Base-by-base conservation (phyloP, 805 yeast species). In the Ogataea sp. region DNA sequence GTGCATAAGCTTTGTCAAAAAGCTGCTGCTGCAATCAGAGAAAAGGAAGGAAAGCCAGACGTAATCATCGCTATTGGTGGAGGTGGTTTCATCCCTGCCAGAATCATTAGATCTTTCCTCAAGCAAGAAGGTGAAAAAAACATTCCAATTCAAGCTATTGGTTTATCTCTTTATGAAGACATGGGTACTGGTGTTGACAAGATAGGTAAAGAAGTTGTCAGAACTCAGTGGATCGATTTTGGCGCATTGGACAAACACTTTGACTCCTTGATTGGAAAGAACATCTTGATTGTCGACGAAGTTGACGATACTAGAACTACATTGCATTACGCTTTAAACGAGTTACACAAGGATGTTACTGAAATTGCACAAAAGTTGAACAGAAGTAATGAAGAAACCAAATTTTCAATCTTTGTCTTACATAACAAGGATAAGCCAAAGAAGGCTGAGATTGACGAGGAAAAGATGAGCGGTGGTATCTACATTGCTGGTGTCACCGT, bases 261-360 rank as follows among this genome's bases (percentile, higher is more conserved):
- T 48, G 83, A 80, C 48, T 79, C 85, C 35, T 68, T 86, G 45
- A 80, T 86, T 42, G 95, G 94, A 50, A 86, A 85, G 62, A 80
- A 78, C 56, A 70, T 86, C 29, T 64, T 86, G 48, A 83, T 86
- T 51, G 93, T 86, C 27, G 95, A 86, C 59, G 95, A 86, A 65
- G 95, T 86, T 35, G 95, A 86, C 59, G 95, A 86, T 58, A 84
- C 95, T 20, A 81, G 95, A 70, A 86, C 95, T 39, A 86, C 95
- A 2, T 66, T 86, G 41, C 90, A 83, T 57, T 86, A 85, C 54
- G 95, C 95, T 2, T 73, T 85, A 30, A 67, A 77, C 10, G 95
- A 86, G 61, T 67, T 86, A 46, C 72, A 78, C 56, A 77, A 79
- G 56, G 83, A 76, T 47, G 79, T 84, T 34, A 62, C 64, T 37